Evolutionary conservation across 495 filamentous ascomycete genomes (phyloP), one percentile per base, ranked within the genome.

Genomic region (Penicillium tannophilum): DNA sequence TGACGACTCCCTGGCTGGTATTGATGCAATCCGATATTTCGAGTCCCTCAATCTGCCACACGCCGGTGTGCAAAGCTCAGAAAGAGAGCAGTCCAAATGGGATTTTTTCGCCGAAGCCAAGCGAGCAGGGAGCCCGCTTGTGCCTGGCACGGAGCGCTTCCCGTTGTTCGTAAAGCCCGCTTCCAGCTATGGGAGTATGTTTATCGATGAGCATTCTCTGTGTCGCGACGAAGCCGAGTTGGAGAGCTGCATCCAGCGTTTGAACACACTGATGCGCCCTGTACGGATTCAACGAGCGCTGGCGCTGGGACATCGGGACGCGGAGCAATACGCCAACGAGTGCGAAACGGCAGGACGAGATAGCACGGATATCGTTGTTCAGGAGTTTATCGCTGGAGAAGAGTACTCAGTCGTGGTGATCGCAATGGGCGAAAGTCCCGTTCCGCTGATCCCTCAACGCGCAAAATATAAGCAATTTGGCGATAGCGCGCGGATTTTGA

Each of bases 101-200:
- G 58, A 60, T 23, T 60, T 60, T 16, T 60, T 54, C 26, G 58
- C 41, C 4, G 33, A 39, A 5, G 58, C 58, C 4, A 54, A 54
- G 42, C 16, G 28, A 8, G 43, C 28, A 3, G 56, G 61, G 1
- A 42, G 35, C 9, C 61, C 61, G 9, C 61, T 45, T 10, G 33
- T 63, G 1, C 61, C 61, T 19, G 61, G 61, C 14, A 63, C 36
- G 1, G 28, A 43, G 9, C 26, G 26, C 0, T 63, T 52, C 14
- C 61, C 61, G 5, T 17, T 63, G 11, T 59, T 63, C 20, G 56
- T 63, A 0, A 63, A 63, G 41, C 61, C 61, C 0, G 55, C 61
- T 7, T 44, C 23, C 11, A 55, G 56, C 7, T 59, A 50, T 46
- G 56, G 51, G 20, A 60, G 58, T 16, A 54, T 54, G 52, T 54